Conservation (phyloP, 176 grass and related monocot species). For the Miscanthus lutarioriparius region DNA sequence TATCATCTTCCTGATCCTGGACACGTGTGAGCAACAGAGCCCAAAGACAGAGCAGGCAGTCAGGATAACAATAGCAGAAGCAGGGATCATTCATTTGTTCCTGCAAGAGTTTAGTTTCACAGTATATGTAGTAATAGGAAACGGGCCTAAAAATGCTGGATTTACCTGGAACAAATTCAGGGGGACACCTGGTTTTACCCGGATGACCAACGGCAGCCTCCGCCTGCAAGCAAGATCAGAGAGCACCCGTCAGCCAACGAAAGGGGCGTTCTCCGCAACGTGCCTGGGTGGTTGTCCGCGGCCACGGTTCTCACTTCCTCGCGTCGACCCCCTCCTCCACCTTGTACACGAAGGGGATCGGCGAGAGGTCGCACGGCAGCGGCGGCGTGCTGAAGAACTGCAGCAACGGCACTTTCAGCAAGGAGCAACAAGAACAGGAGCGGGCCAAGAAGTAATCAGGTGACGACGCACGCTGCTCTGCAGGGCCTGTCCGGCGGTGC, state of each 20-base stretch:
- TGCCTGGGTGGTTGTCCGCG: background rate
- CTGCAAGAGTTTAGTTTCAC: background rate
- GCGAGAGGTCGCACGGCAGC: background rate
- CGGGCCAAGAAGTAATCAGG: background rate
- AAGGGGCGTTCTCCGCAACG: background rate
- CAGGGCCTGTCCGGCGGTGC: too few species aligned
- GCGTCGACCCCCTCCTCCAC: background rate
- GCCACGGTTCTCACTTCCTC: background rate
- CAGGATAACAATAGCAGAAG: background rate
- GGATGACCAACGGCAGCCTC: too few species aligned
- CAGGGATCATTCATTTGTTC: background rate
- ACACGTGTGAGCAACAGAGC: background rate
- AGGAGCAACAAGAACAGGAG: background rate
- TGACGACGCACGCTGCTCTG: too few species aligned
- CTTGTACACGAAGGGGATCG: background rate
- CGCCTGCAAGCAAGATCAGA: background rate
- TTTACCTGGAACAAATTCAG: background rate
- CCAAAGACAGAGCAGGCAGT: background rate
- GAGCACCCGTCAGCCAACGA: background rate
- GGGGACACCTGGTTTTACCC: too few species aligned
- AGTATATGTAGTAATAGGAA: background rate
- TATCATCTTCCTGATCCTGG: background rate
- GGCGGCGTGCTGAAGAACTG: background rate
- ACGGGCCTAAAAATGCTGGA: background rate
- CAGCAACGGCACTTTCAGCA: background rate